Conservation (phyloP, 2,329 filamentous ascomycete genomes). For the Talaromyces sp. region DNA sequence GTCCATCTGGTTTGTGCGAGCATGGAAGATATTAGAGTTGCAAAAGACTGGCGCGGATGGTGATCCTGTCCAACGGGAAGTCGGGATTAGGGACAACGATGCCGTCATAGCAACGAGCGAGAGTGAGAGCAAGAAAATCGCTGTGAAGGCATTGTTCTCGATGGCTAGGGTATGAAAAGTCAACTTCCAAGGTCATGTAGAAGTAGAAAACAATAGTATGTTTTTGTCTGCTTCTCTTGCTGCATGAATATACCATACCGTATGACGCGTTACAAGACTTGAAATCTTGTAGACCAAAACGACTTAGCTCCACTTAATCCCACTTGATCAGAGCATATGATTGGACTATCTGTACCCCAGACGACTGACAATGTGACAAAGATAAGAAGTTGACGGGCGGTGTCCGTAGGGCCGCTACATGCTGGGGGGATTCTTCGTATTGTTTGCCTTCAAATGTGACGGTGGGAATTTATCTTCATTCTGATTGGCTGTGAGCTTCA, state of each 20-base stretch:
- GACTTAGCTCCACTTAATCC: background rate
- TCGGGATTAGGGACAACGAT: background rate
- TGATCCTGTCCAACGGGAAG: background rate
- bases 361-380: background rate
- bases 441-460: background rate
- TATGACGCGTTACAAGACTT: background rate
- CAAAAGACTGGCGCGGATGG: background rate
- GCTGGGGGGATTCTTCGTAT: background rate
- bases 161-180: background rate
- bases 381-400: background rate
- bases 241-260: background rate
- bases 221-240: background rate
- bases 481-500: background rate
- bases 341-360: background rate
- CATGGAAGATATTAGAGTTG: constrained; percentile 2
- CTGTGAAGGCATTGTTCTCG: background rate
- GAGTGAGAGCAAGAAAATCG: background rate
- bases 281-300: background rate
- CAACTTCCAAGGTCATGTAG: background rate
- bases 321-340: background rate
- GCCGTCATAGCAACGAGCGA: background rate
- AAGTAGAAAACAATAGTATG: background rate
- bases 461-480: background rate
- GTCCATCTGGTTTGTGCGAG: constrained; percentile 9
- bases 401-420: background rate